Base-by-base conservation (phyloP, 2,329 filamentous ascomycete species). In the Colletotrichum sp. region DNA sequence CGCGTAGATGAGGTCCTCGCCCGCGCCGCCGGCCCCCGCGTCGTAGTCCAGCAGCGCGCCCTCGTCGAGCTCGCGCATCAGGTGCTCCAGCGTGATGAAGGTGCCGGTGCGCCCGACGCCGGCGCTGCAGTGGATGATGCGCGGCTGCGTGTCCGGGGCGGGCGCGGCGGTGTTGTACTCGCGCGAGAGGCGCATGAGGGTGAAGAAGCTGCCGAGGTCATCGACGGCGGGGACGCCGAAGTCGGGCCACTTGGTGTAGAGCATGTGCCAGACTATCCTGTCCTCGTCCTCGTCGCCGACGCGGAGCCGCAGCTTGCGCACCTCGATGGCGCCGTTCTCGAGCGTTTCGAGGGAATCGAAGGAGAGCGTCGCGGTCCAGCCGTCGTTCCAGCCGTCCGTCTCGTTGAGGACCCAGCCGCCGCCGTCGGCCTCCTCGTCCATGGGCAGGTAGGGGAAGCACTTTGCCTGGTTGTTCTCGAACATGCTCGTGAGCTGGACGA, bases 61-160 rank as follows among this genome's bases (percentile, higher is more conserved):
- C 7, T 92, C 90, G 30, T 95, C 92, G 12, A 99, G 89, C 84
- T 98, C 95, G 43, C 93, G 90, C 78, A 98, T 89, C 30, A 99
- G 91, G 84, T 98, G 95, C 84, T 99, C 97, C n/a, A 99, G 90
- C 3, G 95, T 94, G 80, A 99, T 98, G 82, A 99, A 99, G 0
- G 97, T 99, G 39, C 97, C 97, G 9, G 95, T 98, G 71, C 97
- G 92, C 15, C 97, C 97, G 16, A 99, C 96, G 52, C 97, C 97
- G 9, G 97, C 97, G 82, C 95, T 98, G 87, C 94, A 96, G 84
- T 96, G 94, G 13, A 96, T 91, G 75, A 99, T 93, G 71, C 96
- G 93, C 6, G 96, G 95, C 80, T 87, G 86, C 9, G 55, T 28
- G 15, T 59, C 55, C 59, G 86, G n/a, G 43, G 43, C 86, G 10